phyloP scores from a whole-genome alignment of 345 rosid genomes.

The Leavenworthia alabamica region DNA sequence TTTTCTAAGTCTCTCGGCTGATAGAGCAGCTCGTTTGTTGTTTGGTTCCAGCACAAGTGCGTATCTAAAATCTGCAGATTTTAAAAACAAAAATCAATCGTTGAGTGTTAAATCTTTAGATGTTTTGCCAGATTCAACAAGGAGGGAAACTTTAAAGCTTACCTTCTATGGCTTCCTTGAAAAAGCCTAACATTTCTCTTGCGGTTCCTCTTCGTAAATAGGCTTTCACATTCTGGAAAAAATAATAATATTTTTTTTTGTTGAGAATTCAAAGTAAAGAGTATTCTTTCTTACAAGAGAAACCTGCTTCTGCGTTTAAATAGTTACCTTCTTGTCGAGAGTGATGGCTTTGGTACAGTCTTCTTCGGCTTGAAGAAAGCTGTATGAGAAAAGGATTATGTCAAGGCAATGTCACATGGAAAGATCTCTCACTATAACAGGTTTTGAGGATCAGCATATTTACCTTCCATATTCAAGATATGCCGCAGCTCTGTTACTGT shows the following conservation, averaged over 20 bases:
- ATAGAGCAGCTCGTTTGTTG: slow-evolving; percentile 72
- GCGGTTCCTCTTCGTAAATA: slow-evolving; percentile 95
- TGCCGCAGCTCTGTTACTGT: slow-evolving; percentile 95
- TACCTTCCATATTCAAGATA: slow-evolving; percentile 80
- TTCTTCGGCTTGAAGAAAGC: slow-evolving; percentile 82
- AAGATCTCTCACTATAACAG: neutral
- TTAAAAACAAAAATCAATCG: neutral
- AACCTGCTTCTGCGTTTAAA: neutral
- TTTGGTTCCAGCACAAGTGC: slow-evolving; percentile 95
- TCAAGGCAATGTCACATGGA: slow-evolving; percentile 11
- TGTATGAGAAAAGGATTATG: slow-evolving; percentile 24
- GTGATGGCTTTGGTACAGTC: slow-evolving; percentile 76
- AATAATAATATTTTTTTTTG: neutral
- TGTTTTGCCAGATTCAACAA: neutral
- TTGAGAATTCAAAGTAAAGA: neutral
- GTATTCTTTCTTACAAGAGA: neutral
- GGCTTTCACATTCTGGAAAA: slow-evolving; percentile 75
- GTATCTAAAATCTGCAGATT: slow-evolving; percentile 60
- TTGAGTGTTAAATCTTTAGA: neutral
- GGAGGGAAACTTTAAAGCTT: neutral
- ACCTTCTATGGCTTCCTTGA: slow-evolving; percentile 89
- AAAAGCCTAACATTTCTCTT: slow-evolving; percentile 73
- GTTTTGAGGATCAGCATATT: neutral
- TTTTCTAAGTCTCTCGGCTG: slow-evolving; percentile 75
- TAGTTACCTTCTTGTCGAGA: slow-evolving; percentile 83